Percentiles rank a stretch among this genome's conserved stretches.
These are phyloP conservation scores for Penicillium hesseltinei DNA, from an alignment of 2,329 filamentous ascomycete genomes.

Conservation along the genomic window DNA sequence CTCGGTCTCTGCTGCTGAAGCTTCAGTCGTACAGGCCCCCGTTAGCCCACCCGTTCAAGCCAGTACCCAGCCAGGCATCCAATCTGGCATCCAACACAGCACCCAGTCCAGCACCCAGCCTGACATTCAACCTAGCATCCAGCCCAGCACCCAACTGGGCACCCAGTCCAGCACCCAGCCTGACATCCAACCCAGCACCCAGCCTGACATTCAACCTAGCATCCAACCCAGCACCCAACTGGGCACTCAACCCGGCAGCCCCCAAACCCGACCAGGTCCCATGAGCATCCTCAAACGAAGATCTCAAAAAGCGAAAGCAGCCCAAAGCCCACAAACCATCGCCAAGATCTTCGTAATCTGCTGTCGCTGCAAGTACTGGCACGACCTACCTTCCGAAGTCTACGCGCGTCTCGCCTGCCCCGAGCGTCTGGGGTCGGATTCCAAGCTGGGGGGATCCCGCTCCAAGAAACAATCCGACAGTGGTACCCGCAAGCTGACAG, in stretches of 20 bases:
- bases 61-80: not conserved
- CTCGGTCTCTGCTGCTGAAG: not conserved
- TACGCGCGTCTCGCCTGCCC: constrained; percentile 38
- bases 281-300: constrained; percentile 12
- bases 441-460: constrained; percentile 3
- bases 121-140: not conserved
- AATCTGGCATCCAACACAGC: not conserved
- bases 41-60: not conserved
- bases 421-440: constrained; percentile 13
- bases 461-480: not conserved
- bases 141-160: not conserved
- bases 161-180: not conserved
- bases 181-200: not conserved
- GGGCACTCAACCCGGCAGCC: not conserved
- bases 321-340: constrained; percentile 25
- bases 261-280: constrained; percentile 4
- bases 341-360: constrained; percentile 45
- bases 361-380: constrained; percentile 45
- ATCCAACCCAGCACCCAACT: not conserved
- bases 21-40: not conserved
- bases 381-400: constrained; percentile 42
- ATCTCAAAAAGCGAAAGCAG: constrained; percentile 14
- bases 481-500: not conserved
- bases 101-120: not conserved
- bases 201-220: not conserved